These are phyloP conservation scores for Cairneyella variabilis DNA, from an alignment of 495 filamentous ascomycete species.

Conservation along the genomic window DNA sequence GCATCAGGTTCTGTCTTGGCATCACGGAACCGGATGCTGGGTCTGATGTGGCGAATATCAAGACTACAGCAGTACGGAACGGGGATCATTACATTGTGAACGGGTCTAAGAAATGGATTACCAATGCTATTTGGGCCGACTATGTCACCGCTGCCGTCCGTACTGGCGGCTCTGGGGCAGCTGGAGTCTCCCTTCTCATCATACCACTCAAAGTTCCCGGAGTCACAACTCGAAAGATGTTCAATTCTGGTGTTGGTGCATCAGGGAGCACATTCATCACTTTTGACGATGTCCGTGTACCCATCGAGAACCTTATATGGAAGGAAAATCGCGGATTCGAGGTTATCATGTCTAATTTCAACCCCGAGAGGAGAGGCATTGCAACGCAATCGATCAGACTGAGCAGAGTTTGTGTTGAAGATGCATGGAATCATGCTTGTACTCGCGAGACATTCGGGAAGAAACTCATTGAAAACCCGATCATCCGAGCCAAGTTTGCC, in stretches of 20 bases:
- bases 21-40: slow-evolving; percentile 55
- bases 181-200: slow-evolving; percentile 48
- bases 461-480: slow-evolving; percentile 41
- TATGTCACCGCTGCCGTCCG: slow-evolving; percentile 52
- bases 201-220: slow-evolving; percentile 45
- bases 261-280: slow-evolving; percentile 44
- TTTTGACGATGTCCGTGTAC: slow-evolving; percentile 44
- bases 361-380: slow-evolving; percentile 41
- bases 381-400: slow-evolving; percentile 39
- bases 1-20: slow-evolving; percentile 48
- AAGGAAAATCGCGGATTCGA: slow-evolving; percentile 46
- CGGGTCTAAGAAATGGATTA: slow-evolving; percentile 58
- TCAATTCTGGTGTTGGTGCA: slow-evolving; percentile 27
- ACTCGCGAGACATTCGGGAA: slow-evolving; percentile 47
- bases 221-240: slow-evolving; percentile 31
- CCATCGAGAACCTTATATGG: slow-evolving; percentile 39
- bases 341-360: slow-evolving; percentile 50
- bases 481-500: slow-evolving; percentile 45
- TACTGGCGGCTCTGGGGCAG: slow-evolving; percentile 44
- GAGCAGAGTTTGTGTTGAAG: slow-evolving; percentile 44
- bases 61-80: slow-evolving; percentile 42
- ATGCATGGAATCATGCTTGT: slow-evolving; percentile 45
- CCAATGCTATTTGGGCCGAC: slow-evolving; percentile 50
- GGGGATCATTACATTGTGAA: slow-evolving; percentile 50
- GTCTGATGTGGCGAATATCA: slow-evolving; percentile 51